A percentile compares a stretch with the other conserved stretches of the same genome.
Conservation (phyloP, 305 asterid species). For the Fraxinus latifolia region DNA sequence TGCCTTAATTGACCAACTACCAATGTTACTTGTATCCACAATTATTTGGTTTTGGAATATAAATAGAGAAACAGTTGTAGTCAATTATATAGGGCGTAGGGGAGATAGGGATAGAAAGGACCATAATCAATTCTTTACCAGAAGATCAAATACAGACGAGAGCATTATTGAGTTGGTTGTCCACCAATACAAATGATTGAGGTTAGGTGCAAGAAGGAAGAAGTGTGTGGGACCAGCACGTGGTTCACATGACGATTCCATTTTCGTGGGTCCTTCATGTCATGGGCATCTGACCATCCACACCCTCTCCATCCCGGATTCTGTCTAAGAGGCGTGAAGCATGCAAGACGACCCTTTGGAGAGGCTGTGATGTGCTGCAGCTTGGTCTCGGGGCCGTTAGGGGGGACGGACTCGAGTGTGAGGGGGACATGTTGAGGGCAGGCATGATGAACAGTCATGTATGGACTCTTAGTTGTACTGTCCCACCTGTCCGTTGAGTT, state of each 20-base stretch:
- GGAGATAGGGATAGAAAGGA: background rate
- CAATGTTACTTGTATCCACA: background rate
- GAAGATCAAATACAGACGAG: constrained; percentile 7
- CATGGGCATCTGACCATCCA: constrained; percentile 6
- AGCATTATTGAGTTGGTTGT: constrained; percentile 32
- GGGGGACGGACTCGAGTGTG: background rate
- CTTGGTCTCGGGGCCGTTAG: background rate
- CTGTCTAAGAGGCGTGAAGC: background rate
- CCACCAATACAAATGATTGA: constrained; percentile 22
- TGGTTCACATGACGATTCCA: background rate
- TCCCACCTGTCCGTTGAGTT: background rate
- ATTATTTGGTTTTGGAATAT: background rate
- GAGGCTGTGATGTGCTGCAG: background rate
- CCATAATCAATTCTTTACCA: background rate
- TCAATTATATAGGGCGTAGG: background rate
- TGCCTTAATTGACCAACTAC: background rate
- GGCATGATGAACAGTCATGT: background rate
- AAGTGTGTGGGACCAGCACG: constrained; percentile 1
- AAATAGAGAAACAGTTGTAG: background rate
- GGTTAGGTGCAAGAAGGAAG: constrained; percentile 28
- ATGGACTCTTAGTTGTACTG: background rate
- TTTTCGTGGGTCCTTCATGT: background rate
- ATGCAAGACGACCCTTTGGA: background rate
- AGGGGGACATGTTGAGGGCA: background rate
- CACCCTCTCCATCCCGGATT: background rate